Conservation (phyloP, 805 yeast genomes). For the Schizosaccharomyces lindneri region DNA sequence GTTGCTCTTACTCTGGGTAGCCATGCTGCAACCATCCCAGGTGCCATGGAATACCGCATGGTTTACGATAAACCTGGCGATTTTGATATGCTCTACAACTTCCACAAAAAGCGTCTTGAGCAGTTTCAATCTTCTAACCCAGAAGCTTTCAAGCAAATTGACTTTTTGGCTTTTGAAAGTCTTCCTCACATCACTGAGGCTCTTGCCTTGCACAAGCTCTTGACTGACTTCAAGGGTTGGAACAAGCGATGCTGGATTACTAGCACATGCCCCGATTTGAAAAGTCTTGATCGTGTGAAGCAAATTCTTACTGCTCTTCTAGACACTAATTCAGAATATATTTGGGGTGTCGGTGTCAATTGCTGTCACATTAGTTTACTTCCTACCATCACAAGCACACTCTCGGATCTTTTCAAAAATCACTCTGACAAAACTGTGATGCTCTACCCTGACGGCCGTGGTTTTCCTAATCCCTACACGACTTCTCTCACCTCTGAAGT, state of each 20-base stretch:
- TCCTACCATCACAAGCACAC: background rate
- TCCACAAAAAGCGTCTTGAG: background rate
- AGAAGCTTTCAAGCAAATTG: background rate
- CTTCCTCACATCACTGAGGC: background rate
- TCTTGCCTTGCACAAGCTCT: background rate
- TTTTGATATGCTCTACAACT: background rate
- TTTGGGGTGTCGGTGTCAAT: background rate
- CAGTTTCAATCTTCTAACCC: background rate
- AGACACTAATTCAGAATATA: background rate
- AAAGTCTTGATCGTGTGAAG: background rate
- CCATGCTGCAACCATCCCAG: background rate
- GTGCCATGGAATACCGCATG: background rate
- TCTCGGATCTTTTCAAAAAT: background rate
- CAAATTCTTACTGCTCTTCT: background rate
- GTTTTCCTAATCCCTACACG: background rate
- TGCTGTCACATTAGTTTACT: background rate
- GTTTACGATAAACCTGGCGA: background rate
- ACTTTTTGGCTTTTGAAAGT: background rate
- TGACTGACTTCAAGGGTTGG: background rate
- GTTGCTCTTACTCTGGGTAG: background rate
- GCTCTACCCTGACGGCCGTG: background rate
- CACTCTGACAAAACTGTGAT: background rate
- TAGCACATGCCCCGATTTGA: background rate
- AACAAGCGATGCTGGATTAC: conserved; percentile 1
- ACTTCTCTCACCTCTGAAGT: background rate